These are phyloP conservation scores for Cryptococcus depauperatus DNA, from an alignment of 1,284 basidiomycete genomes.

Conservation along the genomic window DNA sequence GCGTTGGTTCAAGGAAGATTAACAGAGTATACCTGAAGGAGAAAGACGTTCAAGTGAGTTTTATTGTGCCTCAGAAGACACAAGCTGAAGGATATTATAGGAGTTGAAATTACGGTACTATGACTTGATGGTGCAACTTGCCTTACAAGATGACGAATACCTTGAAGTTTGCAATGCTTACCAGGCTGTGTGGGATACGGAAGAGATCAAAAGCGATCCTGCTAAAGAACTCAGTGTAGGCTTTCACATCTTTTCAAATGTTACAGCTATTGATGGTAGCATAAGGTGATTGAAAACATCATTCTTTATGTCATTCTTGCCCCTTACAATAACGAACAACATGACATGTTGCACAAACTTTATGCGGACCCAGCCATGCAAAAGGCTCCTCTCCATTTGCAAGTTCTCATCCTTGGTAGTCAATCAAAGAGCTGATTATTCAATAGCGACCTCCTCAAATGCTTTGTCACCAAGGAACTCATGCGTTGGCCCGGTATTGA, in stretches of 20 bases:
- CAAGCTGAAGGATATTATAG: slow-evolving; percentile 46
- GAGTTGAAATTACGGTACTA: slow-evolving; percentile 95
- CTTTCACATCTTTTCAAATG: slow-evolving; percentile 3
- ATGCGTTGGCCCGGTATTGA: slow-evolving; percentile 99
- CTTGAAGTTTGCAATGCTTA: slow-evolving; percentile 93
- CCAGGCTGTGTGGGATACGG: slow-evolving; percentile 93
- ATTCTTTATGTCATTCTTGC: slow-evolving; percentile 91
- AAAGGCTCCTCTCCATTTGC: slow-evolving; percentile 82
- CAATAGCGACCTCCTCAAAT: slow-evolving; percentile 82
- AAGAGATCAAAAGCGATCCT: slow-evolving; percentile 74
- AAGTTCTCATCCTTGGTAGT: slow-evolving; percentile 43
- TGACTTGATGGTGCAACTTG: slow-evolving; percentile 90
- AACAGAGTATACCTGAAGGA: slow-evolving; percentile 90
- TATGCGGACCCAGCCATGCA: slow-evolving; percentile 67
- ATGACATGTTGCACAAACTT: slow-evolving; percentile 83
- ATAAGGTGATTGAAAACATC: slow-evolving; percentile 82
- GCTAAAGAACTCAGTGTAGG: slow-evolving; percentile 66
- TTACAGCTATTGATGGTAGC: background rate
- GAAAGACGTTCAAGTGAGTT: slow-evolving; percentile 70
- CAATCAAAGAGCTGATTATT: background rate
- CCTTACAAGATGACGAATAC: slow-evolving; percentile 74
- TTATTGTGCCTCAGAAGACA: background rate
- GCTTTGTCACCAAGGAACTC: slow-evolving; percentile 88
- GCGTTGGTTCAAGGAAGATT: slow-evolving; percentile 87
- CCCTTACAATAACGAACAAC: slow-evolving; percentile 93